Percentiles rank a stretch among this genome's conserved stretches.
Evolutionary conservation across 2,329 filamentous ascomycete species (phyloP).

Genomic region (Calonectria ilicicola): DNA sequence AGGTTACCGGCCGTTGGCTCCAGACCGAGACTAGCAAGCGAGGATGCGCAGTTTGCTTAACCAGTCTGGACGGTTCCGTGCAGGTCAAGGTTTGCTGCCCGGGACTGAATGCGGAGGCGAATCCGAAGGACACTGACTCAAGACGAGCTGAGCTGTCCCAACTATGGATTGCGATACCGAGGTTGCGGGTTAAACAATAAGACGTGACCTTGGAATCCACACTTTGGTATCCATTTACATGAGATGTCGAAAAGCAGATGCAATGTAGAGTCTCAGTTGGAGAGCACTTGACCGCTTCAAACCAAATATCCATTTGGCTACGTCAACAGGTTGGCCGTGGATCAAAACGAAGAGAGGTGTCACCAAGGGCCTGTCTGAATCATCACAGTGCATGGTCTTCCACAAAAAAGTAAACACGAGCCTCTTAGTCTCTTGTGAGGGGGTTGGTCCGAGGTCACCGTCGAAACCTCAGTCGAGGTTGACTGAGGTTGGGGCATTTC

Average conservation of each 20-base stretch:
- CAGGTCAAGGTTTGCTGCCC: constrained; percentile 27
- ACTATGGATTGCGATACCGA: neutral
- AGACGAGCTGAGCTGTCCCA: neutral
- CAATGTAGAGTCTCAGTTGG: neutral
- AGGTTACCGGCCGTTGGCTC: constrained; percentile 36
- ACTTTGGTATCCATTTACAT: too few relatives aligned
- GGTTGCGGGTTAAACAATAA: neutral
- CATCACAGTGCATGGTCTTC: neutral
- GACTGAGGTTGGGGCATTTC: neutral
- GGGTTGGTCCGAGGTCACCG: neutral
- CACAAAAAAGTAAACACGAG: neutral
- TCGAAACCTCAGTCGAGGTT: neutral
- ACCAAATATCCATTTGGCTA: neutral
- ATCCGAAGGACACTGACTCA: neutral
- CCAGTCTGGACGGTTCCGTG: constrained; percentile 27
- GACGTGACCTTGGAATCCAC: too few relatives aligned
- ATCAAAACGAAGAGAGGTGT: neutral
- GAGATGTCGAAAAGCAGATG: too few relatives aligned
- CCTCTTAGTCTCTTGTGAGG: neutral
- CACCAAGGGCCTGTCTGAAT: neutral
- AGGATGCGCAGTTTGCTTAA: neutral
- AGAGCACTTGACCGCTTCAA: too few relatives aligned
- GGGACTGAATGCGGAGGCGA: constrained; percentile 1
- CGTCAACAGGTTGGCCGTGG: neutral
- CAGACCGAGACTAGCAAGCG: constrained; percentile 10